Base-by-base conservation (phyloP, 2,329 filamentous ascomycete genomes). In the Raffaelea albimanens region DNA sequence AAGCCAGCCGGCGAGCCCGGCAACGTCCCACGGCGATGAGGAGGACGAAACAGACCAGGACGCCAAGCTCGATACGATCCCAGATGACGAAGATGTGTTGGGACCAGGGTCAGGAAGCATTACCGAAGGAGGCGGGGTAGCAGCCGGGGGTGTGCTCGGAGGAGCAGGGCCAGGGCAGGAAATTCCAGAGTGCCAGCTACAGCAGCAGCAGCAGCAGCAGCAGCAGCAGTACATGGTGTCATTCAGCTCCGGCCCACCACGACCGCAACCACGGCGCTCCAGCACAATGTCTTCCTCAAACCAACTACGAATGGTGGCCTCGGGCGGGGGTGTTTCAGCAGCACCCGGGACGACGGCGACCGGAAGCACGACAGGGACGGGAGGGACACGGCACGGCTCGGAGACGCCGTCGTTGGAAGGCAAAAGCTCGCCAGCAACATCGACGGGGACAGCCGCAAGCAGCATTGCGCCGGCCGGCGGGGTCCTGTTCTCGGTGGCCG, bases 21-120 rank as follows among this genome's bases (percentile, higher is more conserved):
- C 67, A 36, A 80, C 78, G 19, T 76, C 75, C 3, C 73, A 71
- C 50, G 76, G 74, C 16, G 69, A 75, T 10, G 71, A 72, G 39
- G 75, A 75, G 11, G 70, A 71, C 40, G 75, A 71, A 7, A 7
- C 25, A 11, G 49, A 75, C 21, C 63, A 59, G 14, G 62, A 66
- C 38, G 44, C 59, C 20, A 72, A 65, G 43, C 64, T 81, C 31
- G 72, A 73, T 41, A 68, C 72, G 4, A 81, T 82, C 47, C 62
- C 58, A 5, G 77, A 82, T 21, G 75, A 79, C 57, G 61, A 63
- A 14, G 68, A 69, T 45, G 59, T 51, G 34, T 54, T 49, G 23
- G 20, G 7, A 10, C 5, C 19, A 19, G 39, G 16, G 39, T 55
- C 36, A 11, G 44, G 25, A 29, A 7, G n/a, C n/a, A n/a, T n/a